Evolutionary conservation across 2,329 filamentous ascomycete species (phyloP).

Genomic region (Neospermospora avenae): DNA sequence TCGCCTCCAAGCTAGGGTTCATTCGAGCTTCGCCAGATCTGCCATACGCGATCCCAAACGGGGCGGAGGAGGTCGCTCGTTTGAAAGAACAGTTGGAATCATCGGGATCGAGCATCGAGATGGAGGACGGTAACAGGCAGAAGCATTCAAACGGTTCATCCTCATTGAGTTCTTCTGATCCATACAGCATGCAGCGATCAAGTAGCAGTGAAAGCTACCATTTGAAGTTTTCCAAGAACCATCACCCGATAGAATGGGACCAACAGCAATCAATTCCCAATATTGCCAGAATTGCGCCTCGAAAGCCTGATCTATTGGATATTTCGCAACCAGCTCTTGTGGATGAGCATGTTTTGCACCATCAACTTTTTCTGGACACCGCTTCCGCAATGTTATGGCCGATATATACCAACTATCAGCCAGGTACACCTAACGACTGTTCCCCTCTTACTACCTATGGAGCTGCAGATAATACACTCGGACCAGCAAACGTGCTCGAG

Average conservation of each 20-base stretch:
- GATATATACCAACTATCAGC: constrained; percentile 28
- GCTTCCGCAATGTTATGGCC: constrained; percentile 27
- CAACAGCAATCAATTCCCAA: constrained; percentile 20
- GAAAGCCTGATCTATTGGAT: constrained; percentile 11
- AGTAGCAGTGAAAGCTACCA: constrained; percentile 32
- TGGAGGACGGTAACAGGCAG: constrained; percentile 22
- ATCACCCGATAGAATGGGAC: constrained; percentile 24
- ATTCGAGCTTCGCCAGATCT: constrained; percentile 59
- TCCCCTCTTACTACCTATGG: constrained; percentile 29
- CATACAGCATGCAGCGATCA: constrained; percentile 25
- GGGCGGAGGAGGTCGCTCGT: constrained; percentile 55
- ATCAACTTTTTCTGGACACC: constrained; percentile 21
- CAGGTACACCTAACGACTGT: constrained; percentile 21
- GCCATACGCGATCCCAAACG: constrained; percentile 59
- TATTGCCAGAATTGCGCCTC: background rate
- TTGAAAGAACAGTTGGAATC: constrained; percentile 52
- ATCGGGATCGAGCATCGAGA: constrained; percentile 20
- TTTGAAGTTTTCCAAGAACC: constrained; percentile 26
- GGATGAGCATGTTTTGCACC: constrained; percentile 18
- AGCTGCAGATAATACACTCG: constrained; percentile 28
- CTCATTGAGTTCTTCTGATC: constrained; percentile 20
- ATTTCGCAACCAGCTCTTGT: constrained; percentile 13
- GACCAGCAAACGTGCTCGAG: constrained; percentile 22
- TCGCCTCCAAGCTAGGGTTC: constrained; percentile 61
- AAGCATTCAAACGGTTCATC: constrained; percentile 23